phyloP scores from a whole-genome alignment of 2,329 filamentous ascomycete genomes.

The Reticulascus tulasneorum region DNA sequence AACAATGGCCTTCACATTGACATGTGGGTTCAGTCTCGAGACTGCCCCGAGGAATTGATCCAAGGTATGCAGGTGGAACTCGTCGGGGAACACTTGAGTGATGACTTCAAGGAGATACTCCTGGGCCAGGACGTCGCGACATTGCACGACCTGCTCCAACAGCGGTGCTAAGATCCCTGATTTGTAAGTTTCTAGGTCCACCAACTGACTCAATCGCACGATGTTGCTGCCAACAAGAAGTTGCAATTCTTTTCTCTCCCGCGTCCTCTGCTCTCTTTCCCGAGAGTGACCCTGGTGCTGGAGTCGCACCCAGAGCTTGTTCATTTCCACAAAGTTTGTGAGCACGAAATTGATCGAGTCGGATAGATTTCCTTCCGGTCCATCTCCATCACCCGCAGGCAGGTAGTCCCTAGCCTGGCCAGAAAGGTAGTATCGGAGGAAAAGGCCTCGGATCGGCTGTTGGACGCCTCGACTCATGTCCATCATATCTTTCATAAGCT shows the following conservation, averaged over 20 bases:
- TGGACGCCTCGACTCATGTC: conserved; percentile 99
- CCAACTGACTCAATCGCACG: conserved; percentile 88
- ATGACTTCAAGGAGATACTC: conserved; percentile 98
- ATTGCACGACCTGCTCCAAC: conserved; percentile 95
- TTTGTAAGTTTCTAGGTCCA: conserved; percentile 93
- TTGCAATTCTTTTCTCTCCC: conserved; percentile 92
- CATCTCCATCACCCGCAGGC: conserved; percentile 77
- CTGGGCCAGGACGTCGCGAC: conserved; percentile 91
- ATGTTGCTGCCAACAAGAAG: conserved; percentile 94
- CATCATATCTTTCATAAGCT: conserved; percentile 99
- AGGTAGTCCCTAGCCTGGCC: conserved; percentile 90
- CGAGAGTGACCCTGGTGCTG: conserved; percentile 97
- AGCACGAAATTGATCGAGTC: conserved; percentile 98
- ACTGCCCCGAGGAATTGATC: conserved; percentile 94
- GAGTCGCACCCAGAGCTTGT: conserved; percentile 96
- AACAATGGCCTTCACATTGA: conserved; percentile 96
- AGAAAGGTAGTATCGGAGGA: conserved; percentile 92
- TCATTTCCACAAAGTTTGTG: conserved; percentile 99
- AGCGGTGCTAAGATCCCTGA: conserved; percentile 82
- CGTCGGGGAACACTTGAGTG: conserved; percentile 97
- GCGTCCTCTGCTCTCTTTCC: conserved; percentile 87
- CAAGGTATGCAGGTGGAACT: conserved; percentile 94
- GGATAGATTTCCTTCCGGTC: conserved; percentile 90
- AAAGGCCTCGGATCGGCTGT: conserved; percentile 91
- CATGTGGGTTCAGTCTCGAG: conserved; percentile 87